Evolutionary conservation across 2,329 filamentous ascomycete species (phyloP).

Genomic region (Aspergillus pseudotamarii): DNA sequence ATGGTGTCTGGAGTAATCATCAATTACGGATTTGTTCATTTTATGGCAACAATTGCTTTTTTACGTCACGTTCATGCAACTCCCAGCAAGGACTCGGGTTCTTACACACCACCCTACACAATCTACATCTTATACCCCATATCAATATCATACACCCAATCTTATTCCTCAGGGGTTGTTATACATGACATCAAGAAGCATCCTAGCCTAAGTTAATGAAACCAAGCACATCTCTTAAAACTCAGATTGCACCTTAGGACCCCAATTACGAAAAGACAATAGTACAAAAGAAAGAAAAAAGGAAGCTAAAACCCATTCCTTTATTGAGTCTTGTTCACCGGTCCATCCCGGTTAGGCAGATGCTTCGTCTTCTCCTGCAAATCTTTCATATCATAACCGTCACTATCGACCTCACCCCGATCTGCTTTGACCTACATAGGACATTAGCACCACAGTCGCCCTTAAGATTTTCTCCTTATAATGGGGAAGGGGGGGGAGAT

Average conservation of each 20-base stretch:
- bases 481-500: not conserved
- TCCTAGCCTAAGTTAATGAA: not conserved
- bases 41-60: not conserved
- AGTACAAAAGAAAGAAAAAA: slow-evolving; percentile 6
- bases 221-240: not conserved
- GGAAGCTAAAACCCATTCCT: slow-evolving; percentile 7
- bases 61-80: not conserved
- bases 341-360: slow-evolving; percentile 36
- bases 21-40: not conserved
- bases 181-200: slow-evolving; percentile 1
- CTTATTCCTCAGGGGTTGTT: not conserved
- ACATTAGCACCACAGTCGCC: not conserved
- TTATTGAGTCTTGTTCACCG: slow-evolving; percentile 35
- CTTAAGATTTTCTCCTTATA: not conserved
- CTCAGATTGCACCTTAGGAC: not conserved
- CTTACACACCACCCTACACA: not conserved
- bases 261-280: not conserved
- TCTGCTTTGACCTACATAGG: slow-evolving; percentile 60
- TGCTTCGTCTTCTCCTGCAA: slow-evolving; percentile 64
- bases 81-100: not conserved
- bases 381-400: slow-evolving; percentile 49
- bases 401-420: slow-evolving; percentile 47
- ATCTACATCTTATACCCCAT: not conserved
- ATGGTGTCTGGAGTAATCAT: not conserved
- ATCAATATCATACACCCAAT: not conserved